Conservation (phyloP, 2,329 filamentous ascomycete species). For the Pestalotiopsis fici region DNA sequence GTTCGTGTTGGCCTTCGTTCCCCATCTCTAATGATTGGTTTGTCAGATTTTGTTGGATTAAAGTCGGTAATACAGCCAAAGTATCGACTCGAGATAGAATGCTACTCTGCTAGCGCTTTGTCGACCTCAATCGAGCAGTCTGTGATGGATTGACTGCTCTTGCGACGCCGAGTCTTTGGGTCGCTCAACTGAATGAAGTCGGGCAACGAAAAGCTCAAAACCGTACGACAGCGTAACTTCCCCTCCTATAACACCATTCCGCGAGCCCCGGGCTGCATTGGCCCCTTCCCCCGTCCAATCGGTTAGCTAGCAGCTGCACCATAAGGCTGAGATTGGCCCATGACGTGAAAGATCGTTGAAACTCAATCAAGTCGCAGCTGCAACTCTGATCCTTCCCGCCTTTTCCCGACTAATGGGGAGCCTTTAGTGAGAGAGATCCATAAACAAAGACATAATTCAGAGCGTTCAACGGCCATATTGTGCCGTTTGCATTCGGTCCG, state of each 20-base stretch:
- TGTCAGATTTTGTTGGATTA: neutral
- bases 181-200: neutral
- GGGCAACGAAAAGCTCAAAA: neutral
- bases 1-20: neutral
- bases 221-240: neutral
- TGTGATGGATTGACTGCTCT: neutral
- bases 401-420: neutral
- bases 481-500: neutral
- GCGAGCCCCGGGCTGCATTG: neutral
- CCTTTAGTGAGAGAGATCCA: neutral
- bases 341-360: neutral
- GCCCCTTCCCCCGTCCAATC: neutral
- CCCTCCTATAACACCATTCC: neutral
- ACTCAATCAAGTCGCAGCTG: neutral
- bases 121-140: neutral
- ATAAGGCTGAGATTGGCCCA: neutral
- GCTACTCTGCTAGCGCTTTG: neutral
- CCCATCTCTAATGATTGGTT: neutral
- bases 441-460: neutral
- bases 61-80: neutral
- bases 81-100: neutral
- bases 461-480: neutral
- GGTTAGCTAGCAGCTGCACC: neutral
- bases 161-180: neutral
- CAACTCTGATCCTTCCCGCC: neutral